Evolutionary conservation across 1,284 basidiomycete genomes (phyloP), one percentile per base, ranked within the genome.

Genomic region (Cutaneotrichosporon daszewskae): DNA sequence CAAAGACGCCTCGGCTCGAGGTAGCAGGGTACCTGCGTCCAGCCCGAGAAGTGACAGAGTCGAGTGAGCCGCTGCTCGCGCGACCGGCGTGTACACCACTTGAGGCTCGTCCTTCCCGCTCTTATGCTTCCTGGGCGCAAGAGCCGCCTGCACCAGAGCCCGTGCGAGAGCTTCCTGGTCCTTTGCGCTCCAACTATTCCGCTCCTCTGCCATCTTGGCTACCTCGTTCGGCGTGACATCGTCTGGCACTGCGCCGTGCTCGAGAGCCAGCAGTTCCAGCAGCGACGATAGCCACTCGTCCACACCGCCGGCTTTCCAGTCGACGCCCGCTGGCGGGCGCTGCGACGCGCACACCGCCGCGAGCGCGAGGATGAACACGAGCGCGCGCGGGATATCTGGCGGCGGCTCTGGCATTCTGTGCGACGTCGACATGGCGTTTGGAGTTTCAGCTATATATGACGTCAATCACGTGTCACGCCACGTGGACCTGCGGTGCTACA

Each of bases 41-140:
- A 75, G 58, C 7, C 59, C 64, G 12, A 75, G 60, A 1, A 69
- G 39, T 9, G 53, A 29, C 13, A 71, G 56, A 0, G 73, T 62
- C 4, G 56, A 48, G 32, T 69, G 59, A 7, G 64, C 53, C 33
- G 70, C 55, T 1, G 67, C 64, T 5, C 71, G 62, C 5, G 64
- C 58, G 3, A 69, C 46, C 1, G 74, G 69, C 1, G 71, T 67
- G 42, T 75, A 75, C 24, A 49, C 48, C 8, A 69, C 42, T 6
- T 28, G 35, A 3, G 47, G 41, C 9, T 32, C 8, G 10, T 45
- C 40, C 24, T 53, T 53, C 10, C 38, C 37, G 13, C 57, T 37
- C 20, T 53, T 50, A 11, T 17, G 17, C 28, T 23, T 20, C 16
- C 51, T 48, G 5, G 42, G 33, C 20, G 62, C 62, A 28, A 69